Conservation (phyloP, 805 yeast species). For the Lipomyces japonicus region DNA sequence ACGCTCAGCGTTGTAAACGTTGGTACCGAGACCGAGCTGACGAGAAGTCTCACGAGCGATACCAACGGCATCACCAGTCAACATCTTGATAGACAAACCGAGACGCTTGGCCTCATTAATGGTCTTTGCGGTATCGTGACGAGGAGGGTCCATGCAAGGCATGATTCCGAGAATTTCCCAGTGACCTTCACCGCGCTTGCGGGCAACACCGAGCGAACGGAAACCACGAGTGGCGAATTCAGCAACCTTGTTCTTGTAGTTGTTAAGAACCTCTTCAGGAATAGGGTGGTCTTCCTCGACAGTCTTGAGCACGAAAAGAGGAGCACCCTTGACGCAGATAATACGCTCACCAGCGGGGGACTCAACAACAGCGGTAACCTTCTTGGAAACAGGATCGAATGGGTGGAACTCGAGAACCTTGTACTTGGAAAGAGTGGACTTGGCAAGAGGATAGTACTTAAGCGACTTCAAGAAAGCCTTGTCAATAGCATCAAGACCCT, state of each 20-base stretch:
- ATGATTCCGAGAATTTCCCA: slow-evolving; percentile 97
- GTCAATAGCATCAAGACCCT: slow-evolving; percentile 97
- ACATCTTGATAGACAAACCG: slow-evolving; percentile 95
- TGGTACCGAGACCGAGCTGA: slow-evolving; percentile 94
- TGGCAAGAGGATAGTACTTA: slow-evolving; percentile 84
- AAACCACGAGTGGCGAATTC: slow-evolving; percentile 98
- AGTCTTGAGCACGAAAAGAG: slow-evolving; percentile 92
- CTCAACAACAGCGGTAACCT: slow-evolving; percentile 91
- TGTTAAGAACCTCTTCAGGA: slow-evolving; percentile 88
- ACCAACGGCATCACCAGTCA: slow-evolving; percentile 99
- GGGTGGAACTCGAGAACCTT: slow-evolving; percentile 95
- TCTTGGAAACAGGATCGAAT: slow-evolving; percentile 96
- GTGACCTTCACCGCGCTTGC: slow-evolving; percentile 97
- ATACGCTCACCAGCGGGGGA: slow-evolving; percentile 95
- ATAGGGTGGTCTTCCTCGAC: slow-evolving; percentile 96
- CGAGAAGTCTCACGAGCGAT: slow-evolving; percentile 98
- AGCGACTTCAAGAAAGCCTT: slow-evolving; percentile 93
- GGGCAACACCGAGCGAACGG: slow-evolving; percentile 97
- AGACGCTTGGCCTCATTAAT: slow-evolving; percentile 84
- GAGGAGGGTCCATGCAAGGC: slow-evolving; percentile 99
- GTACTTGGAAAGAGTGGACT: slow-evolving; percentile 87
- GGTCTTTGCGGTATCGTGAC: slow-evolving; percentile 96
- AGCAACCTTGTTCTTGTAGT: slow-evolving; percentile 95
- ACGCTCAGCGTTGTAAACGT: slow-evolving; percentile 95
- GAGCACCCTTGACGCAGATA: slow-evolving; percentile 97